phyloP scores from a whole-genome alignment of 768 basidiomycete genomes.

The Boletus rex-veris region DNA sequence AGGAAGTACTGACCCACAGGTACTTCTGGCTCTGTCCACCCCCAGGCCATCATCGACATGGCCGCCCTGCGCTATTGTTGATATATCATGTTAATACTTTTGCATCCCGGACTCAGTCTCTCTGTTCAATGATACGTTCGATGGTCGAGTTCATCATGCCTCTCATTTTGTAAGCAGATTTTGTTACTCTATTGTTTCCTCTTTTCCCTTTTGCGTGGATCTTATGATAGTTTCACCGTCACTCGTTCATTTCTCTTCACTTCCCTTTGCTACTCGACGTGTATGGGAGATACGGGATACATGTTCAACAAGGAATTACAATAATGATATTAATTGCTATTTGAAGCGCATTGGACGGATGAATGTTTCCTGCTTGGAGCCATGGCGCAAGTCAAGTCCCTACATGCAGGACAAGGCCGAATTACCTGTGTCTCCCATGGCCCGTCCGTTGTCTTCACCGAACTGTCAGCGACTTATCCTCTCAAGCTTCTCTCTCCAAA shows the following conservation, averaged over 20 bases:
- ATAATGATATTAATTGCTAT: constrained; percentile 19
- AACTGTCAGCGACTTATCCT: constrained; percentile 79
- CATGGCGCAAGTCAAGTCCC: not conserved
- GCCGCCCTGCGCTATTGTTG: not conserved
- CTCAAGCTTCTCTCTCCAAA: constrained; percentile 83
- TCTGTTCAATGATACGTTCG: constrained; percentile 20
- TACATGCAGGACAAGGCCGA: constrained; percentile 49
- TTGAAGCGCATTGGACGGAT: not conserved
- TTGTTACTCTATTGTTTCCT: constrained; percentile 28
- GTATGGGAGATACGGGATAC: constrained; percentile 36
- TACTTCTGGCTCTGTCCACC: not conserved
- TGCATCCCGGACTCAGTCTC: constrained; percentile 19
- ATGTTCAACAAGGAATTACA: constrained; percentile 30
- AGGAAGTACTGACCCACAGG: constrained; percentile 59
- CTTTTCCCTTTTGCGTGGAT: constrained; percentile 22
- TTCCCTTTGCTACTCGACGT: constrained; percentile 29
- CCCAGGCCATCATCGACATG: not conserved
- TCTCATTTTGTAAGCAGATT: constrained; percentile 27
- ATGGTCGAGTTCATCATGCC: constrained; percentile 20
- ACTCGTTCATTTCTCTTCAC: constrained; percentile 17
- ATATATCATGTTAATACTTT: constrained; percentile 17
- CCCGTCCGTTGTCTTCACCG: constrained; percentile 58
- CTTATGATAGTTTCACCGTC: constrained; percentile 26
- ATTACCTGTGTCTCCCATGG: constrained; percentile 55
- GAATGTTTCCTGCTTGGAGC: not conserved